Evolutionary conservation across 441 rosid genomes (phyloP), one percentile per base, ranked within the genome.

Genomic region (Melastoma candidum): DNA sequence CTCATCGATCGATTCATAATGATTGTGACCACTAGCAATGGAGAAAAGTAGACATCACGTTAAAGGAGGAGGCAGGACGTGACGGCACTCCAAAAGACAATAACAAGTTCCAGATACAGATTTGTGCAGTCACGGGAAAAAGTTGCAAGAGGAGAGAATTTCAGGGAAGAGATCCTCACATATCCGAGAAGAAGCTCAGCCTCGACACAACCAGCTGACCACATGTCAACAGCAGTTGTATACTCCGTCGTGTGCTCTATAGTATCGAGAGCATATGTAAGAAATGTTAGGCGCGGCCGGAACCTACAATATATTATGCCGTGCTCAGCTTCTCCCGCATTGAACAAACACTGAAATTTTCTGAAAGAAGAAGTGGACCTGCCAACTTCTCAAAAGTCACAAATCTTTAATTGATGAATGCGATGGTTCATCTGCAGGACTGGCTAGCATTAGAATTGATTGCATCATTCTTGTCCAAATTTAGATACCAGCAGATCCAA

Each of bases 331-430:
- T 25, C 17, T 12, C 26, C 26, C 58, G 10, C 5, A 11, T 11
- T n/a, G 29, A 12, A 29, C 7, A 7, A 29, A 29, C 6, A 0
- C 12, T 44, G 24, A 12, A 46, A 11, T 7, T 55, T 44, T 32
- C 10, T 29, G 7, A 29, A 2, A 25, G 2, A 46, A 12, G 24
- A n/a, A n/a, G n/a, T 27, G 25, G 43, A 53, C 65, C 48, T 61
- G 53, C 66, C 66, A 62, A 54, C 48, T 62, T 62, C 66, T 62
- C 54, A 48, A 26, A 62, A 62, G 49, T 62, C 66, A 1, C 66
- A 62, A 39, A 62, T 49, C 44, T 62, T 62, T 17, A 62, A 44
- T 41, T 62, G 59, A 54, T 62, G 66, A 36, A 9, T 7, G 41
- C 41, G 39, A 36, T 6, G 41, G 41, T 36, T 36, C 41, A 36